phyloP scores from a whole-genome alignment of 495 filamentous ascomycete genomes.

The Polyplosphaeria fusca region DNA sequence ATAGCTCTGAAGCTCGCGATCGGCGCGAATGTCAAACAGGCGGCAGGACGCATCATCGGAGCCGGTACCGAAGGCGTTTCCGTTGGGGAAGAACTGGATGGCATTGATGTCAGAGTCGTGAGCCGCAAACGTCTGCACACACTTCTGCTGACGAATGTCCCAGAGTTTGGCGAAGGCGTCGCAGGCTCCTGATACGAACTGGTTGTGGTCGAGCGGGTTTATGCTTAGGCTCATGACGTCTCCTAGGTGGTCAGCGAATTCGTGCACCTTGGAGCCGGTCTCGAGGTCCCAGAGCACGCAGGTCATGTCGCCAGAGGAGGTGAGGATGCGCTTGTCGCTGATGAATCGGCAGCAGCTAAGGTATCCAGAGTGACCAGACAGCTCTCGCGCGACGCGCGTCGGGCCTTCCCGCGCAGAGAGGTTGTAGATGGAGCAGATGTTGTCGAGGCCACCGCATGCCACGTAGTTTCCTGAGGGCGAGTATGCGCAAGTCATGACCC shows the following conservation, averaged over 20 bases:
- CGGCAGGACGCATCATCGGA: conserved; percentile 98
- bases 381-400: conserved; percentile 90
- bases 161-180: conserved; percentile 98
- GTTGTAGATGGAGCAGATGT: conserved; percentile 99
- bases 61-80: conserved; percentile 96
- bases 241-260: conserved; percentile 97
- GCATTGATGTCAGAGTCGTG: conserved; percentile 99
- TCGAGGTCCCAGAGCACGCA: conserved; percentile 99
- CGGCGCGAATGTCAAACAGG: conserved; percentile 95
- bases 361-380: conserved; percentile 96
- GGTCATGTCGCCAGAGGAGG: conserved; percentile 98
- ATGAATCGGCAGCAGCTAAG: conserved; percentile 98
- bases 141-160: conserved; percentile 98
- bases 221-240: conserved; percentile 99
- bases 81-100: conserved; percentile 98
- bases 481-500: conserved; percentile 99
- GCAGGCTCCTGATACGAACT: conserved; percentile 97
- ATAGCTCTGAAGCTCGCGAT: conserved; percentile 93
- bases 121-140: conserved; percentile 95
- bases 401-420: conserved; percentile 93
- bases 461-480: conserved; percentile 98
- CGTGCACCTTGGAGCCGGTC: conserved; percentile 92
- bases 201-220: conserved; percentile 97
- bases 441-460: conserved; percentile 95
- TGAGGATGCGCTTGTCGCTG: conserved; percentile 96